Evolutionary conservation across 345 rosid species (phyloP), one percentile per base, ranked within the genome.

Genomic region (Pseudoturritis turrita): DNA sequence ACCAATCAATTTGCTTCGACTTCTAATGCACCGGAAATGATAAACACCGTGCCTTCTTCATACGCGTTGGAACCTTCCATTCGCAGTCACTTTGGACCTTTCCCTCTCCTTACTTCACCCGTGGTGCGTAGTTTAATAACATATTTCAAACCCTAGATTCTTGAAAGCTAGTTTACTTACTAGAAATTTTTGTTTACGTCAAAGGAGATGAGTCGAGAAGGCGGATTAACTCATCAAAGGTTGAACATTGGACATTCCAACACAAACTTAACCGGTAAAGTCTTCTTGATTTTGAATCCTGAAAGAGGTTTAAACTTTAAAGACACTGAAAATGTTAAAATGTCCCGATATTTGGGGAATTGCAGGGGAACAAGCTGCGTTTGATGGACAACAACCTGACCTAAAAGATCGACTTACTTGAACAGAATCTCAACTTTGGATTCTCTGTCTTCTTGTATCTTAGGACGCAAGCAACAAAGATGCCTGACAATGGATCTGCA

Each of bases 11-110:
- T 71, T 63, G 31, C 67, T 19, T 71, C 83, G 43, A 35, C 68
- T 10, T 76, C 84, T 21, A 71, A 75, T 49, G 65, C 78, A 63
- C 71, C 90, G 0, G 82, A 72, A 33, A 56, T 80, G 58, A 73
- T 79, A 60, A 80, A 69, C 62, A 73, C 49, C 0, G 40, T 23
- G 54, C 22, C 87, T 10, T 85, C 79, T 58, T 26, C 88, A 8
- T 87, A 79, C 62, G 78, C 83, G 1, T 69, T 84, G 73, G 90
- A 87, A 44, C 83, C 91, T n/a, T 74, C 96, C 11, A 35, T 83
- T 65, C 89, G 81, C 17, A 59, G 76, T 72, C 85, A 87, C 57
- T 81, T 78, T 28, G 86, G 77, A 50, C 78, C 85, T 13, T 85
- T 81, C 57, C 87, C 82, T 62, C 72, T 70, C 21, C 72, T 77